Evolutionary conservation across 2,329 filamentous ascomycete genomes (phyloP).

Genomic region (Calonectria pteridis): DNA sequence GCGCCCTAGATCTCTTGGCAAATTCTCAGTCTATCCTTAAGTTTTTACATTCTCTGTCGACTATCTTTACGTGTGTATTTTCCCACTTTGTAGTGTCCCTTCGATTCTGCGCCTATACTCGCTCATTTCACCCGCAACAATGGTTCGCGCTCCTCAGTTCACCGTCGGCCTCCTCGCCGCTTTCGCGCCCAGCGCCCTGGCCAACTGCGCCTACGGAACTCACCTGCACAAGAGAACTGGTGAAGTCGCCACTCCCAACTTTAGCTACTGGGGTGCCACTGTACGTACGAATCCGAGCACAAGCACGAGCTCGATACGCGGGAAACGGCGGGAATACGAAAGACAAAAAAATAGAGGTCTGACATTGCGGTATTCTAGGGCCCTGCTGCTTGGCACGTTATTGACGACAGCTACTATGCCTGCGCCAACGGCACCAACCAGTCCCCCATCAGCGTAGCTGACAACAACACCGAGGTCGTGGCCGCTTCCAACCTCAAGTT

Average conservation of each 20-base stretch:
- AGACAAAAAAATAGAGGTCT: not conserved
- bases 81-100: not conserved
- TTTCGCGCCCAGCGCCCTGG: constrained; percentile 38
- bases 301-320: not conserved
- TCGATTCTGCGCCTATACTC: not conserved
- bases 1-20: not conserved
- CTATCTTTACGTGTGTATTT: not conserved
- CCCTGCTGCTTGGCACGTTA: constrained; percentile 65
- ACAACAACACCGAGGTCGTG: constrained; percentile 42
- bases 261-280: constrained; percentile 52
- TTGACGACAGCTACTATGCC: constrained; percentile 56
- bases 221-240: constrained; percentile 48
- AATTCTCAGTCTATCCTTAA: not conserved
- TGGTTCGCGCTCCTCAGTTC: constrained; percentile 11
- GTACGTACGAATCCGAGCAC: constrained; percentile 41
- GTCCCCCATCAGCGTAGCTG: constrained; percentile 67
- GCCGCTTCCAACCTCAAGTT: constrained; percentile 49
- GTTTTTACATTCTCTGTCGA: not conserved
- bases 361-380: constrained; percentile 45
- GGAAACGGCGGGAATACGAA: not conserved
- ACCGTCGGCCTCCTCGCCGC: constrained; percentile 32
- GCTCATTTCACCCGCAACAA: not conserved
- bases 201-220: constrained; percentile 56
- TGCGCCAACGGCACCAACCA: constrained; percentile 64
- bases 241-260: constrained; percentile 49